Evolutionary conservation across 2,329 filamentous ascomycete genomes (phyloP).

Genomic region (Sclerotinia borealis): DNA sequence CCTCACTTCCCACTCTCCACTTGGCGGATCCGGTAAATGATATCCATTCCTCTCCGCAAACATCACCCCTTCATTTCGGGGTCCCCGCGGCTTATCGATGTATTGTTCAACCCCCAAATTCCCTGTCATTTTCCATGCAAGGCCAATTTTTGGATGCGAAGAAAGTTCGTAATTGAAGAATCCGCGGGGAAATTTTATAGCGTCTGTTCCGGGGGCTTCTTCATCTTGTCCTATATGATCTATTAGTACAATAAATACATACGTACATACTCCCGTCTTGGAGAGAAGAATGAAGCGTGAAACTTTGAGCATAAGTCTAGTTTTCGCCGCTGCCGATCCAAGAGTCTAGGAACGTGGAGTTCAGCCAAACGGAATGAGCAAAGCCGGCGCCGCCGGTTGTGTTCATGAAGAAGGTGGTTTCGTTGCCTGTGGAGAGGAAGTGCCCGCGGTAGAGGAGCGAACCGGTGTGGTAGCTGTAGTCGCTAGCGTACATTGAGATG

Average conservation of each 20-base stretch:
- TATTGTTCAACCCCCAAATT: conserved; percentile 62
- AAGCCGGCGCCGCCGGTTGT: conserved; percentile 62
- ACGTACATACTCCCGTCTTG: conserved; percentile 42
- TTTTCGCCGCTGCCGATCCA: conserved; percentile 42
- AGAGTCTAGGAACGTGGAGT: conserved; percentile 54
- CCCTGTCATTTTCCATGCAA: conserved; percentile 61
- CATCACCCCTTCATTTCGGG: conserved; percentile 60
- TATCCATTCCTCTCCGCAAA: conserved; percentile 58
- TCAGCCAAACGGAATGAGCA: conserved; percentile 59
- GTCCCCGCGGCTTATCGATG: conserved; percentile 51
- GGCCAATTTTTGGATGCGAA: conserved; percentile 40
- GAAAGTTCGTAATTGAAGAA: conserved; percentile 54
- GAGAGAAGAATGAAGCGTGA: conserved; percentile 56
- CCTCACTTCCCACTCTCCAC: conserved; percentile 37
- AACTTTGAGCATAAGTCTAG: conserved; percentile 54
- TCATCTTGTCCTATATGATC: conserved; percentile 67
- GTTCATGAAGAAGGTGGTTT: conserved; percentile 45
- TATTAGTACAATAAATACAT: conserved; percentile 61
- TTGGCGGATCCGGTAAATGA: conserved; percentile 50
- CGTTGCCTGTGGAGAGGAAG: conserved; percentile 57
- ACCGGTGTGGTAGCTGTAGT: conserved; percentile 68
- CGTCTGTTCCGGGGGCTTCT: conserved; percentile 51
- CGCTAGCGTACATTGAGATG: conserved; percentile 62
- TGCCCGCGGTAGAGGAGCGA: conserved; percentile 62
- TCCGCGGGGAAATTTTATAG: conserved; percentile 57